Evolutionary conservation across 805 yeast species (phyloP).

Genomic region (Cyberlindnera amylophila): DNA sequence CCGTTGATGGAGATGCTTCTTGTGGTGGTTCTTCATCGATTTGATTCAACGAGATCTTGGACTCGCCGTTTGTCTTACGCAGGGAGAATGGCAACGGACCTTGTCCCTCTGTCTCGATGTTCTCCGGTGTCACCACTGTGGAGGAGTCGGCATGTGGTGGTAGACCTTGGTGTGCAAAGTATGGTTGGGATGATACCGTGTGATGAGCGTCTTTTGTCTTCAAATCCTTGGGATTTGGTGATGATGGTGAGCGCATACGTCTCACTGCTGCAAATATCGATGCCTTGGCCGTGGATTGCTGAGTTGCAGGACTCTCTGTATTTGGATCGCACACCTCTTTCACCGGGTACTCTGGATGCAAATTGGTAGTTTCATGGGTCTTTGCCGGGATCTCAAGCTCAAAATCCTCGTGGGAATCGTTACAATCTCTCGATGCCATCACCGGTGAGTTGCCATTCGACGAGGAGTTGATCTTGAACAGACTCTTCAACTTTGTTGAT

Average conservation of each 20-base stretch:
- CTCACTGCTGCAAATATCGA: conserved; percentile 17
- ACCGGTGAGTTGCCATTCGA: conserved; percentile 17
- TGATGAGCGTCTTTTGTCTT: conserved; percentile 13
- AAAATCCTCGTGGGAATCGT: conserved; percentile 9
- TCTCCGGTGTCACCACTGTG: conserved; percentile 3
- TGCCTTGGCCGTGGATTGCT: no score
- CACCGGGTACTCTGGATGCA: conserved; percentile 12
- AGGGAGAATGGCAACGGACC: conserved; percentile 32
- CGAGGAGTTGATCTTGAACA: conserved; percentile 22
- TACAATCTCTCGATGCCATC: conserved; percentile 12
- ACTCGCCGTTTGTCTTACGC: conserved; percentile 21
- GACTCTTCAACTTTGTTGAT: conserved; percentile 20
- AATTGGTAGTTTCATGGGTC: conserved; percentile 11
- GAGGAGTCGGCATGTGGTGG: conserved; percentile 44
- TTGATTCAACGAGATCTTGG: conserved; percentile 28
- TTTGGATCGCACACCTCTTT: no score
- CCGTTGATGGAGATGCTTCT: background rate
- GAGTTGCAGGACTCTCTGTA: no score
- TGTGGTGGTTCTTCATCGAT: conserved; percentile 31
- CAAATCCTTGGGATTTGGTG: no score
- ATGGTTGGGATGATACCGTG: conserved; percentile 38
- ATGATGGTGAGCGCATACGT: conserved; percentile 34
- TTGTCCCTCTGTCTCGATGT: conserved; percentile 13
- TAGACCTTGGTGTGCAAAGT: conserved; percentile 55
- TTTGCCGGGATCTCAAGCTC: conserved; percentile 16